Percentiles rank a stretch among this genome's conserved stretches.
phyloP scores from a whole-genome alignment of 768 basidiomycete genomes.

The Phylloporus sp. region DNA sequence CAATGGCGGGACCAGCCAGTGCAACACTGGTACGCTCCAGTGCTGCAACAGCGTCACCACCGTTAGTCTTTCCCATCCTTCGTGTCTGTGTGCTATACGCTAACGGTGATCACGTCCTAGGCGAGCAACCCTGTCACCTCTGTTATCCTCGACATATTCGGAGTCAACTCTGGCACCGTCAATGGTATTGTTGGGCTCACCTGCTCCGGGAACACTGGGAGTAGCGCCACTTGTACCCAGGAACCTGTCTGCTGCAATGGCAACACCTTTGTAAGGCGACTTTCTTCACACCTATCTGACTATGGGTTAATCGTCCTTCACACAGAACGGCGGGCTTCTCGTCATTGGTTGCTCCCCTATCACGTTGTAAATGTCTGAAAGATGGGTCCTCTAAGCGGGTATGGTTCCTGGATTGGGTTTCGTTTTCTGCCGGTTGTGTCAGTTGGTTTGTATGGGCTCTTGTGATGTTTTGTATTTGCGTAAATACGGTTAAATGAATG shows the following conservation, averaged over 20 bases:
- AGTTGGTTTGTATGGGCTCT: too few species aligned
- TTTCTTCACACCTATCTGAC: not conserved
- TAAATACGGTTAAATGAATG: too few species aligned
- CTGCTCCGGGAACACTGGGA: conserved; percentile 3
- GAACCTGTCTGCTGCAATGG: conserved; percentile 11
- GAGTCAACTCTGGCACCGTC: not conserved
- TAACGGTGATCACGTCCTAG: not conserved
- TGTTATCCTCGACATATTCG: not conserved
- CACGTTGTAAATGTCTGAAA: not conserved
- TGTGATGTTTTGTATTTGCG: too few species aligned
- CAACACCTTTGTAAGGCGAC: conserved; percentile 1
- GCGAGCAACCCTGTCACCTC: not conserved
- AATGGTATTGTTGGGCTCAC: not conserved
- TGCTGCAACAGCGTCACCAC: conserved; percentile 7
- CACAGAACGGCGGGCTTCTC: not conserved
- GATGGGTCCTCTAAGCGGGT: too few species aligned
- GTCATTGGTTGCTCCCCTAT: not conserved
- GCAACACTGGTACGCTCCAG: conserved; percentile 6
- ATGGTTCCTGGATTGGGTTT: not conserved
- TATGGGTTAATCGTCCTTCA: not conserved
- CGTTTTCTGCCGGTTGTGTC: not conserved
- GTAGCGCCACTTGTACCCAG: not conserved
- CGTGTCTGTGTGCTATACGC: not conserved
- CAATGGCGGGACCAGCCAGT: not conserved
- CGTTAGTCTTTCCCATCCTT: not conserved